These are phyloP conservation scores for Tilletia setariae DNA, from an alignment of 1,284 basidiomycete species.

Conservation along the genomic window DNA sequence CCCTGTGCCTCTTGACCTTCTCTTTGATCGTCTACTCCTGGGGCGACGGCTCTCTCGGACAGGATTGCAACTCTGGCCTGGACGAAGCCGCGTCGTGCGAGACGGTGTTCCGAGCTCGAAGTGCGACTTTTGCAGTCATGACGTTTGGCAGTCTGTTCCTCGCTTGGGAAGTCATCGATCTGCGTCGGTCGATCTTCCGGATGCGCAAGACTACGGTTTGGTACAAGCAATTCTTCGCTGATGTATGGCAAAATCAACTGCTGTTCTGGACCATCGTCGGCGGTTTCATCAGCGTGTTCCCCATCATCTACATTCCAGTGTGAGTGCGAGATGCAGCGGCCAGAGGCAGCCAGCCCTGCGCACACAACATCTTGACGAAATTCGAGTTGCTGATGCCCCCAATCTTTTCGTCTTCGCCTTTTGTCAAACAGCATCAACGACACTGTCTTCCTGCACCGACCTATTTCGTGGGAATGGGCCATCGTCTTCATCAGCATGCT, in stretches of 20 bases:
- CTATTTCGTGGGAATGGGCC: conserved; percentile 53
- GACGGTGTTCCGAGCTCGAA: conserved; percentile 54
- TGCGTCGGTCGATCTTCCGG: conserved; percentile 52
- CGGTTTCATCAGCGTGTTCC: conserved; percentile 61
- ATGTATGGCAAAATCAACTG: conserved; percentile 49
- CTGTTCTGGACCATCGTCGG: conserved; percentile 46
- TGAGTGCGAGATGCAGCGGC: no score
- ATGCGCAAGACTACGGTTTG: conserved; percentile 35
- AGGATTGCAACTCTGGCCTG: conserved; percentile 48
- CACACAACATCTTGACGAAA: neutral
- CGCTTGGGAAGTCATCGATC: conserved; percentile 54
- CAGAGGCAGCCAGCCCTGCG: neutral
- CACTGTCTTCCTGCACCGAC: conserved; percentile 52
- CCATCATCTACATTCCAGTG: conserved; percentile 60
- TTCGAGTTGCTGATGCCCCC: neutral
- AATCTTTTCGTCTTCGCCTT: neutral
- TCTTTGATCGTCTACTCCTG: conserved; percentile 39
- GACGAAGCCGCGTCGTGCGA: conserved; percentile 31
- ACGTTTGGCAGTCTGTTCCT: conserved; percentile 54
- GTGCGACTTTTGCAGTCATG: conserved; percentile 50
- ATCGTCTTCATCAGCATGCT: conserved; percentile 47
- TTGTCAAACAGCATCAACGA: conserved; percentile 35
- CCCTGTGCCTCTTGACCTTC: conserved; percentile 58
- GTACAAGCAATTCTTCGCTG: conserved; percentile 44
- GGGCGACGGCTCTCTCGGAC: conserved; percentile 42